Evolutionary conservation across 2,329 filamentous ascomycete genomes (phyloP).

Genomic region (Aspergillus sp.): DNA sequence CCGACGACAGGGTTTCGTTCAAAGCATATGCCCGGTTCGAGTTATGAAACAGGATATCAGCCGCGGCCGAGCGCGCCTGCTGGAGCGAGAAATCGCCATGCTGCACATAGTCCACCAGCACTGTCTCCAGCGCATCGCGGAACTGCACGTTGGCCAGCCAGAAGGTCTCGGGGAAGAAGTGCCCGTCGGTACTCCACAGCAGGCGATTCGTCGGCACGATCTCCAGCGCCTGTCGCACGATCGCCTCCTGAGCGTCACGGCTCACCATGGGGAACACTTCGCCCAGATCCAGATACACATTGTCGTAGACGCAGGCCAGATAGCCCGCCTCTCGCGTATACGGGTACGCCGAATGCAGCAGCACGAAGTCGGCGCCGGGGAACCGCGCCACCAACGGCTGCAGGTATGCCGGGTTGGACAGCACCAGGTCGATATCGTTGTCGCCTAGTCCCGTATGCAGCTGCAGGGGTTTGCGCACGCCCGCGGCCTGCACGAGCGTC

Average conservation of each 20-base stretch:
- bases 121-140: slow-evolving; percentile 66
- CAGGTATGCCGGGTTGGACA: slow-evolving; percentile 72
- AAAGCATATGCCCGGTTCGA: slow-evolving; percentile 74
- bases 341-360: slow-evolving; percentile 79
- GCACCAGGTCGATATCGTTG: slow-evolving; percentile 69
- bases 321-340: slow-evolving; percentile 78
- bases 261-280: slow-evolving; percentile 79
- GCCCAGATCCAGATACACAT: slow-evolving; percentile 80
- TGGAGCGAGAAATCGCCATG: slow-evolving; percentile 59
- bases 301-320: slow-evolving; percentile 71
- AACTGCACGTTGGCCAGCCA: slow-evolving; percentile 71
- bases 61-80: slow-evolving; percentile 64
- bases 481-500: slow-evolving; percentile 52
- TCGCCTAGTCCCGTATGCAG: slow-evolving; percentile 83
- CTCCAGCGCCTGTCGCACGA: slow-evolving; percentile 72
- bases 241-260: slow-evolving; percentile 69
- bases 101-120: slow-evolving; percentile 66
- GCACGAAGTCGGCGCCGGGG: slow-evolving; percentile 68
- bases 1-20: slow-evolving; percentile 34
- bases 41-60: slow-evolving; percentile 73
- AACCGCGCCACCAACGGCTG: slow-evolving; percentile 71
- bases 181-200: slow-evolving; percentile 77
- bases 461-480: slow-evolving; percentile 69
- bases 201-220: slow-evolving; percentile 73
- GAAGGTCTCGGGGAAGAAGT: slow-evolving; percentile 77